Evolutionary conservation across 176 grass and related monocot species (phyloP).

Genomic region (Tuctoria greenei): DNA sequence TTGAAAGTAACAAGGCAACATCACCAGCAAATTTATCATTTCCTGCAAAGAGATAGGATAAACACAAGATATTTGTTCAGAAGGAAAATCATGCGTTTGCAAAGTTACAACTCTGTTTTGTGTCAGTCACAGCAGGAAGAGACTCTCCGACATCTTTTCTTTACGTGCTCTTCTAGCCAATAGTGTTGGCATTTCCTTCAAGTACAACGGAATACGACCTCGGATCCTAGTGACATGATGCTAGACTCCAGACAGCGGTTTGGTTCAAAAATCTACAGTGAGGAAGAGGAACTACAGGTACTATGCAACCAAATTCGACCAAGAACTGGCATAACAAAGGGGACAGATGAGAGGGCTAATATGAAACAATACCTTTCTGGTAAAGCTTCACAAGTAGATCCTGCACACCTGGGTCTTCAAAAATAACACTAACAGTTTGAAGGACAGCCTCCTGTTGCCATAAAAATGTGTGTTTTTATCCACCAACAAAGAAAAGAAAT

Average conservation of each 20-base stretch:
- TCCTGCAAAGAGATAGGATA: neutral
- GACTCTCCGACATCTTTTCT: neutral
- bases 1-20: neutral
- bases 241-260: neutral
- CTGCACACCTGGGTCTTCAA: conserved; percentile 96
- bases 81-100: neutral
- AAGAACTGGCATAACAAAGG: conserved; percentile 2
- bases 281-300: too few species aligned
- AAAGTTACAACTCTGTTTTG: neutral
- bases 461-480: conserved; percentile 30
- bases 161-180: neutral
- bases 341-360: conserved; percentile 4
- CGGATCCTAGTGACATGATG: neutral
- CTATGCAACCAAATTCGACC: conserved; percentile 19
- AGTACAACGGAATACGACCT: neutral
- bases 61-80: neutral
- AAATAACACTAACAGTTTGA: conserved; percentile 86
- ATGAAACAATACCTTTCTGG: conserved; percentile 75
- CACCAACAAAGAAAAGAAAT: neutral
- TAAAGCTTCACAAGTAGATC: conserved; percentile 89
- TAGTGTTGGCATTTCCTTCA: neutral
- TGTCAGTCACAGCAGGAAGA: neutral
- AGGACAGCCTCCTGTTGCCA: conserved; percentile 80
- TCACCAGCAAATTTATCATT: neutral
- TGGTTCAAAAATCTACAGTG: too few species aligned